Conservation (phyloP, 2,329 filamentous ascomycete genomes). For the Exophiala sp. region DNA sequence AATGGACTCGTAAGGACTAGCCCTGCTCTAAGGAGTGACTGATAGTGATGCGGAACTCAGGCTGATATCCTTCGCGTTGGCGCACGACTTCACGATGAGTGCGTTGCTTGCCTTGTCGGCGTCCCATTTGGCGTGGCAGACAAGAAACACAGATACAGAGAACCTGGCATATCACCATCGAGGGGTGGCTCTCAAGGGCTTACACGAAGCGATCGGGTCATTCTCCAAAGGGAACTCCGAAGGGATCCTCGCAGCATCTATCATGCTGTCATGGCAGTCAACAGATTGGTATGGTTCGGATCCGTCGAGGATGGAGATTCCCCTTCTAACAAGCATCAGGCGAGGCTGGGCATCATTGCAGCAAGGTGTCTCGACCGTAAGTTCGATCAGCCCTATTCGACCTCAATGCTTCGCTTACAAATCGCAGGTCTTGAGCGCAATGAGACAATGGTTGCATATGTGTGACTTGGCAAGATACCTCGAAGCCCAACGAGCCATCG, state of each 20-base stretch:
- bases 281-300: slow-evolving; percentile 74
- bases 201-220: slow-evolving; percentile 77
- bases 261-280: slow-evolving; percentile 91
- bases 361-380: slow-evolving; percentile 80
- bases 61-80: slow-evolving; percentile 74
- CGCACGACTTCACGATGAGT: slow-evolving; percentile 87
- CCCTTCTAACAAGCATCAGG: slow-evolving; percentile 52
- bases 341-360: slow-evolving; percentile 88
- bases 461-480: slow-evolving; percentile 54
- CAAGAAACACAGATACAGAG: slow-evolving; percentile 74
- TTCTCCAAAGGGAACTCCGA: slow-evolving; percentile 86
- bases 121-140: slow-evolving; percentile 85
- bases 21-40: slow-evolving; percentile 23
- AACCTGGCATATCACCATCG: slow-evolving; percentile 87
- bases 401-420: slow-evolving; percentile 2
- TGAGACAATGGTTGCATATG: slow-evolving; percentile 86
- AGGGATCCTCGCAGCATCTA: slow-evolving; percentile 82
- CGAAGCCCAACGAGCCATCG: slow-evolving; percentile 38
- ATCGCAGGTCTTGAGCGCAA: slow-evolving; percentile 72
- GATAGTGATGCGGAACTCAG: slow-evolving; percentile 41
- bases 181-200: slow-evolving; percentile 74
- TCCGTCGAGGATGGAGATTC: slow-evolving; percentile 16
- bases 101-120: slow-evolving; percentile 89
- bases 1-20: slow-evolving; percentile 71
- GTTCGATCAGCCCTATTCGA: slow-evolving; percentile 33